phyloP scores from a whole-genome alignment of 2,329 filamentous ascomycete species.

The Ascochyta pisi region DNA sequence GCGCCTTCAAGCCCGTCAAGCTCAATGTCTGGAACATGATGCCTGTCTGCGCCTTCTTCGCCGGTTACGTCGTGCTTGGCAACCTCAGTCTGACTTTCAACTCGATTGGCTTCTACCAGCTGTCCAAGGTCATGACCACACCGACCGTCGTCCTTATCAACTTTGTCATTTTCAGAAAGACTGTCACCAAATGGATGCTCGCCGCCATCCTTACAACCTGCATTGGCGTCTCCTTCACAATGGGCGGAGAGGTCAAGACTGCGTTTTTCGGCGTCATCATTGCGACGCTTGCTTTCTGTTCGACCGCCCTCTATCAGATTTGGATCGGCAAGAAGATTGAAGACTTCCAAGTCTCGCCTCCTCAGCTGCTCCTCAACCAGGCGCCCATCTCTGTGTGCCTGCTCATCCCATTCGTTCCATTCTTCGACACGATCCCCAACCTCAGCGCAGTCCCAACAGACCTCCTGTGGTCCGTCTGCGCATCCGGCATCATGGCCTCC shows the following conservation, averaged over 20 bases:
- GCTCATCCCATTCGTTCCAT: slow-evolving; percentile 52
- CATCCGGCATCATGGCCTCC: slow-evolving; percentile 54
- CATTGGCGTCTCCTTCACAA: slow-evolving; percentile 54
- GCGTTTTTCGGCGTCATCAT: slow-evolving; percentile 53
- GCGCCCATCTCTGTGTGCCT: slow-evolving; percentile 55
- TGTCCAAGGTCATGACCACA: slow-evolving; percentile 58
- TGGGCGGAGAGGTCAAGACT: slow-evolving; percentile 50
- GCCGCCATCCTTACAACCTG: slow-evolving; percentile 52
- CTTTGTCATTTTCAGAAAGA: slow-evolving; percentile 53
- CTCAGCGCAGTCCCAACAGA: slow-evolving; percentile 48
- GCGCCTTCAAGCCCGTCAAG: slow-evolving; percentile 54
- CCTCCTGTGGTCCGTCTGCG: slow-evolving; percentile 50
- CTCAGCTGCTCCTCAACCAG: slow-evolving; percentile 56
- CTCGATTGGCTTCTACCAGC: slow-evolving; percentile 57
- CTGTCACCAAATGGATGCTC: slow-evolving; percentile 52
- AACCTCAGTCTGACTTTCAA: slow-evolving; percentile 57
- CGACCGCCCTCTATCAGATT: slow-evolving; percentile 56
- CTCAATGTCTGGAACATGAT: slow-evolving; percentile 54
- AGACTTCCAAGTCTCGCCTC: slow-evolving; percentile 54
- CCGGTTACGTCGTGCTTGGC: slow-evolving; percentile 55
- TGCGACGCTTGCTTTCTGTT: slow-evolving; percentile 53
- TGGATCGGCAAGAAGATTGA: slow-evolving; percentile 59
- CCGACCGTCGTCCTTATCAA: slow-evolving; percentile 56
- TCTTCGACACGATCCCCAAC: slow-evolving; percentile 53
- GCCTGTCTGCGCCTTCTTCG: slow-evolving; percentile 56